These are phyloP conservation scores for Rhizopogon sp. DNA, from an alignment of 768 basidiomycete genomes.

Conservation along the genomic window DNA sequence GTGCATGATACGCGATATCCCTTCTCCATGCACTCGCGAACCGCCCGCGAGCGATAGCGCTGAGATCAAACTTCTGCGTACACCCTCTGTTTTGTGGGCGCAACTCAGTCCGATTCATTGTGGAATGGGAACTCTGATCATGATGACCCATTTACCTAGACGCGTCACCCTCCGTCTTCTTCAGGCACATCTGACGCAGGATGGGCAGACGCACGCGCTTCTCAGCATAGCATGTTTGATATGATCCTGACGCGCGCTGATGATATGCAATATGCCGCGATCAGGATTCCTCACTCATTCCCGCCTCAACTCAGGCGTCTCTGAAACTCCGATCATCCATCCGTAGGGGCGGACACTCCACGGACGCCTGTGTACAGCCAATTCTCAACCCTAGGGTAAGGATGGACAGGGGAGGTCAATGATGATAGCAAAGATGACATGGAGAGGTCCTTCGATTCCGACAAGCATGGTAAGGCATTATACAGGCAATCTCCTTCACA, in stretches of 20 bases:
- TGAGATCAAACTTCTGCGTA: not conserved
- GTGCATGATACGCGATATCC: slow-evolving; percentile 23
- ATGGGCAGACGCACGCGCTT: not conserved
- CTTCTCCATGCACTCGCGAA: slow-evolving; percentile 8
- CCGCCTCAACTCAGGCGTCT: not conserved
- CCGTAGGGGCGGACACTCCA: not conserved
- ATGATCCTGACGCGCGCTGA: not conserved
- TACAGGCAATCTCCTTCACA: too few relatives aligned
- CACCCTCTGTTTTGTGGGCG: slow-evolving; percentile 3
- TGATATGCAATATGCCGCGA: slow-evolving; percentile 5
- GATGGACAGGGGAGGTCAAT: too few relatives aligned
- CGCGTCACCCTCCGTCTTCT: not conserved
- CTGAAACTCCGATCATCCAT: too few relatives aligned
- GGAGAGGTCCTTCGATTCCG: too few relatives aligned
- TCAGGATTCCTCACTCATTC: not conserved
- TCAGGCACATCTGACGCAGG: not conserved
- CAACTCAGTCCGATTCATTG: slow-evolving; percentile 17
- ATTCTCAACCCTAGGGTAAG: not conserved
- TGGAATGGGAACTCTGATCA: slow-evolving; percentile 20
- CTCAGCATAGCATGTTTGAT: not conserved
- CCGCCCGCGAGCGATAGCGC: slow-evolving; percentile 6
- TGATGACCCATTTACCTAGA: slow-evolving; percentile 18
- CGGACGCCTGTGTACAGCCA: not conserved
- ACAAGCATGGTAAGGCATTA: too few relatives aligned
- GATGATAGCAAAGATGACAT: too few relatives aligned